Conservation (phyloP, 1,139 yeast species). For the Yamadazyma membranifaciens region DNA sequence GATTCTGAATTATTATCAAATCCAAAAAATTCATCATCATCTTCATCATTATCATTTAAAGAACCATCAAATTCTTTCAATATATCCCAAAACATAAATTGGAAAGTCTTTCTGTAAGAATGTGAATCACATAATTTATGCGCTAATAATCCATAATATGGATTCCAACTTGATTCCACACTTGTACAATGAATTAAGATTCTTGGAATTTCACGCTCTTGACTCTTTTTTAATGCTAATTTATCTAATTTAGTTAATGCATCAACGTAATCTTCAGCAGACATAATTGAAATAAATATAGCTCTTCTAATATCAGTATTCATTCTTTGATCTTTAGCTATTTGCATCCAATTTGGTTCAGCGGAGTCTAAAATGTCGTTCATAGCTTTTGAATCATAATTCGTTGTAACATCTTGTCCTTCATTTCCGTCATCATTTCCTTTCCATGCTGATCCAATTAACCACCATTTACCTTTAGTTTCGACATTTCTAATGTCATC, state of each 20-base stretch:
- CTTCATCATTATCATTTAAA: slow-evolving; percentile 40
- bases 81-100: slow-evolving; percentile 87
- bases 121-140: slow-evolving; percentile 70
- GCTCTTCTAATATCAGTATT: slow-evolving; percentile 95
- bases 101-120: slow-evolving; percentile 76
- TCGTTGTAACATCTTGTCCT: slow-evolving; percentile 16
- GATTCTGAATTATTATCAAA: slow-evolving; percentile 26
- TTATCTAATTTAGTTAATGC: slow-evolving; percentile 82
- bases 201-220: slow-evolving; percentile 83
- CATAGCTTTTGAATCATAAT: slow-evolving; percentile 33
- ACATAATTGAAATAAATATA: slow-evolving; percentile 89
- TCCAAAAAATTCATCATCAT: slow-evolving; percentile 35
- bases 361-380: slow-evolving; percentile 62
- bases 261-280: slow-evolving; percentile 89
- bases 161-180: slow-evolving; percentile 82
- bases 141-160: slow-evolving; percentile 84
- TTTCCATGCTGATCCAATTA: slow-evolving; percentile 97
- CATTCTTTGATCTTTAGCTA: slow-evolving; percentile 87
- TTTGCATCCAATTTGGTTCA: slow-evolving; percentile 85
- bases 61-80: slow-evolving; percentile 65
- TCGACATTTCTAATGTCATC: slow-evolving; percentile 78
- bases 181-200: slow-evolving; percentile 84
- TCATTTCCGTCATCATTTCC: slow-evolving; percentile 37
- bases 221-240: slow-evolving; percentile 73
- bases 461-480: slow-evolving; percentile 96